A percentile compares a stretch with the other conserved stretches of the same genome.
Conservation (phyloP, 2,329 filamentous ascomycete species). For the Botrytis porri region DNA sequence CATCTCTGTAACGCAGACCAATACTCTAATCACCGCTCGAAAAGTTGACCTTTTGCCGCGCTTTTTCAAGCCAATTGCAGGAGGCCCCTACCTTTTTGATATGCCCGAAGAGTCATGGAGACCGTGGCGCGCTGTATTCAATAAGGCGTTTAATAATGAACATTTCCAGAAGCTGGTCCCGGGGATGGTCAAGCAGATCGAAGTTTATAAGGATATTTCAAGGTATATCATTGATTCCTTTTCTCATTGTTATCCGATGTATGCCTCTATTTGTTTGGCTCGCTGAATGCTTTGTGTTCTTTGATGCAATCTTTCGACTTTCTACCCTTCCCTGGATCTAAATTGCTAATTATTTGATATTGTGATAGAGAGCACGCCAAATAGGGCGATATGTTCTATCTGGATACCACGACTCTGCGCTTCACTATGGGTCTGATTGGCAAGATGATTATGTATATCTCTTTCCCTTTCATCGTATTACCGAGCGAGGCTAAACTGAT, state of each 20-base stretch:
- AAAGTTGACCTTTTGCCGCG: slow-evolving; percentile 21
- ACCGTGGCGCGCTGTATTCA: slow-evolving; percentile 27
- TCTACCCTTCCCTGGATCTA: background rate
- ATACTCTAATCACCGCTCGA: slow-evolving; percentile 21
- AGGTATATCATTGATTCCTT: background rate
- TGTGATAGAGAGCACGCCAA: slow-evolving; percentile 21
- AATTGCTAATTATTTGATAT: background rate
- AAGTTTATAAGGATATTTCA: slow-evolving; percentile 20
- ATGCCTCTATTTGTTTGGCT: background rate
- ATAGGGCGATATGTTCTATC: slow-evolving; percentile 24
- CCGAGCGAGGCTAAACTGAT: background rate
- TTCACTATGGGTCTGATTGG: slow-evolving; percentile 32
- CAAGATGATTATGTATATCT: slow-evolving; percentile 17
- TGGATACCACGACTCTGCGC: slow-evolving; percentile 24
- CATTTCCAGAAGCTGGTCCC: slow-evolving; percentile 20
- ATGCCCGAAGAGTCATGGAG: slow-evolving; percentile 30
- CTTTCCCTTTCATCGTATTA: background rate
- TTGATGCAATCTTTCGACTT: background rate
- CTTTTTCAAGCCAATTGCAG: slow-evolving; percentile 25
- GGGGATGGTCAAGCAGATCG: slow-evolving; percentile 21
- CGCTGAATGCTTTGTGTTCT: background rate
- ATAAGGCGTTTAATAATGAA: slow-evolving; percentile 27
- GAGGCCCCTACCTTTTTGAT: slow-evolving; percentile 24
- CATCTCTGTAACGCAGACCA: slow-evolving; percentile 25
- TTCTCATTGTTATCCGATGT: background rate